These are phyloP conservation scores for Plasmodium malariae DNA, from an alignment of 169 alveolate species.

Conservation along the genomic window DNA sequence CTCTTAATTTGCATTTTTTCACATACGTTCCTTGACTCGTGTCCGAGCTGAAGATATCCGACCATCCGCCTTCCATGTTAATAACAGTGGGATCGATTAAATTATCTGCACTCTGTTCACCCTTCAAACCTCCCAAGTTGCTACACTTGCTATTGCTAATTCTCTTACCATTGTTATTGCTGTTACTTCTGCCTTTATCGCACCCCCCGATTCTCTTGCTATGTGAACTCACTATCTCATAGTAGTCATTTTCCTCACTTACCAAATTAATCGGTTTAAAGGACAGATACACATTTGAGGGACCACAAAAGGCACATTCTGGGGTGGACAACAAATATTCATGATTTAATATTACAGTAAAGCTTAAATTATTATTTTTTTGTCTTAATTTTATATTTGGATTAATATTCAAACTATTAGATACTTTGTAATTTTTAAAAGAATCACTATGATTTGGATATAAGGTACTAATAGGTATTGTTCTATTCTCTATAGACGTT, in stretches of 20 bases:
- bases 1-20: constrained; percentile 49
- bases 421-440: constrained; percentile 65
- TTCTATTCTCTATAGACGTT: constrained; percentile 80
- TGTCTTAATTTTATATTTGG: constrained; percentile 64
- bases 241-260: constrained; percentile 35
- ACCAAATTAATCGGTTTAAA: constrained; percentile 63
- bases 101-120: constrained; percentile 18
- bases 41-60: constrained; percentile 74
- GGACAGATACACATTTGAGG: constrained; percentile 65
- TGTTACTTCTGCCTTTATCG: not conserved
- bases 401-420: constrained; percentile 68
- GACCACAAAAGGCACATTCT: constrained; percentile 73
- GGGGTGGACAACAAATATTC: constrained; percentile 78
- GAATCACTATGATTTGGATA: constrained; percentile 74
- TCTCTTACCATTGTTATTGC: not conserved
- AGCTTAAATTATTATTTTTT: constrained; percentile 64
- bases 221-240: not conserved
- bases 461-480: constrained; percentile 78
- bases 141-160: not conserved
- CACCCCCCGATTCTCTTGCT: not conserved
- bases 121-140: not conserved
- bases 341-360: constrained; percentile 73
- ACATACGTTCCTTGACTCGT: constrained; percentile 73
- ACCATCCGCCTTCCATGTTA: constrained; percentile 67
- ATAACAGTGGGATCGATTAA: constrained; percentile 13